phyloP scores from a whole-genome alignment of 2,329 filamentous ascomycete genomes.

The Botrytis elliptica region DNA sequence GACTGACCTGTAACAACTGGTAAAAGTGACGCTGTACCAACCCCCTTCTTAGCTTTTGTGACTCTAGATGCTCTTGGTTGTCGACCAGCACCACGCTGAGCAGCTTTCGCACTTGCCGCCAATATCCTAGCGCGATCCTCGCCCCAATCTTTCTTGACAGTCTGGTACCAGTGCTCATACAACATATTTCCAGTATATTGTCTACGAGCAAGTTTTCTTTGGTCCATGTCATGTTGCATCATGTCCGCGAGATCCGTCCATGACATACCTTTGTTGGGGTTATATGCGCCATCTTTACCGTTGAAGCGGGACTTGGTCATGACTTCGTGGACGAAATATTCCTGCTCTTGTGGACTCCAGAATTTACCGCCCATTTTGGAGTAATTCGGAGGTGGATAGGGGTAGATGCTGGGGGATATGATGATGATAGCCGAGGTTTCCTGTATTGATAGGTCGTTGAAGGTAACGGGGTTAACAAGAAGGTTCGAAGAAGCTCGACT shows the following conservation, averaged over 20 bases:
- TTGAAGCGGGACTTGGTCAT: conserved; percentile 16
- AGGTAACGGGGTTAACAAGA: background rate
- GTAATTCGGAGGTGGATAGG: no score
- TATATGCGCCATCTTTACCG: background rate
- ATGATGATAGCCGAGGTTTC: background rate
- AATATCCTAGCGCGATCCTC: background rate
- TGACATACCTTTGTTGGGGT: background rate
- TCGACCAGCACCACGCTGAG: background rate
- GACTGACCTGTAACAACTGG: background rate
- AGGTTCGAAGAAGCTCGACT: background rate
- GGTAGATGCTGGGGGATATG: background rate
- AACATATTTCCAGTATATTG: conserved; percentile 17
- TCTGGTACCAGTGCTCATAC: conserved; percentile 27
- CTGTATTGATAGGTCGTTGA: background rate
- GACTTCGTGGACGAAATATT: conserved; percentile 21
- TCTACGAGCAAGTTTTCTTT: background rate
- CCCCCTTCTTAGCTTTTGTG: background rate
- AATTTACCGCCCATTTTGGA: conserved; percentile 21
- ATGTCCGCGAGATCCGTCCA: conserved; percentile 16
- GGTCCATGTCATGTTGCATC: conserved; percentile 23
- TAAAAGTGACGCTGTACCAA: accelerated
- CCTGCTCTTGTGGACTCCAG: conserved; percentile 17
- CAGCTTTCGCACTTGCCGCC: background rate
- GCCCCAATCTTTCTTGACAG: conserved; percentile 2
- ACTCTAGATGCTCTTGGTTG: background rate